Percentiles rank a stretch among this genome's conserved stretches.
Evolutionary conservation across 1,139 yeast species (phyloP).

Genomic region (Trichomonascaceae sp.): DNA sequence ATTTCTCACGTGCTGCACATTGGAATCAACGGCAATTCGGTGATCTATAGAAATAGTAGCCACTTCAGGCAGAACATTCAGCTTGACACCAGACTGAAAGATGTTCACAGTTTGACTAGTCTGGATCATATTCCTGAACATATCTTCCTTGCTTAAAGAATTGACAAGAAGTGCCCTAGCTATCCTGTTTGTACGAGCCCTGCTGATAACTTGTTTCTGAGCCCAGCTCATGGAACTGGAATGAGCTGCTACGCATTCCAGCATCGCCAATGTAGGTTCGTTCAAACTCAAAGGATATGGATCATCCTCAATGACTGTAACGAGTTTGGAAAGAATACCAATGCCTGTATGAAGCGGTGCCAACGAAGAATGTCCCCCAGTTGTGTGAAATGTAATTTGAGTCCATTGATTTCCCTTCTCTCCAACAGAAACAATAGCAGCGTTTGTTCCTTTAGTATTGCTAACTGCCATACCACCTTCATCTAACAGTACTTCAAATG

Average conservation of each 20-base stretch:
- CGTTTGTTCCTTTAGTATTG: constrained; percentile 40
- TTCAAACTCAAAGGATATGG: constrained; percentile 44
- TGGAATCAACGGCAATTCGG: constrained; percentile 47
- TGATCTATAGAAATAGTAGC: constrained; percentile 49
- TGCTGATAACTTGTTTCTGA: constrained; percentile 14
- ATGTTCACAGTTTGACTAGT: constrained; percentile 62
- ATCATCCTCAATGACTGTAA: constrained; percentile 44
- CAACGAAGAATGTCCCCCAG: constrained; percentile 70
- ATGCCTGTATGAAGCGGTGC: constrained; percentile 69
- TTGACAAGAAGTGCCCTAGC: constrained; percentile 13
- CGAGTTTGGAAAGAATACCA: constrained; percentile 55
- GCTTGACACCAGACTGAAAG: constrained; percentile 55
- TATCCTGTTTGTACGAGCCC: constrained; percentile 10
- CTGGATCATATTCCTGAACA: constrained; percentile 40
- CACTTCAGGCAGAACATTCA: constrained; percentile 64
- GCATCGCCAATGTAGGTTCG: constrained; percentile 44
- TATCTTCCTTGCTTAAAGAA: constrained; percentile 8
- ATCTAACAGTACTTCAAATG: constrained; percentile 54
- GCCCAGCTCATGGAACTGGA: constrained; percentile 23
- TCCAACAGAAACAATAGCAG: constrained; percentile 55
- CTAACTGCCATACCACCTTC: constrained; percentile 49
- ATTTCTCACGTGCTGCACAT: constrained; percentile 36
- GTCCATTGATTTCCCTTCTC: constrained; percentile 63
- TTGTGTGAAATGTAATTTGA: constrained; percentile 43
- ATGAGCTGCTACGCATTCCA: constrained; percentile 46